Conservation (phyloP, 352 stramenopile genomes). For the Peronospora destructor region DNA sequence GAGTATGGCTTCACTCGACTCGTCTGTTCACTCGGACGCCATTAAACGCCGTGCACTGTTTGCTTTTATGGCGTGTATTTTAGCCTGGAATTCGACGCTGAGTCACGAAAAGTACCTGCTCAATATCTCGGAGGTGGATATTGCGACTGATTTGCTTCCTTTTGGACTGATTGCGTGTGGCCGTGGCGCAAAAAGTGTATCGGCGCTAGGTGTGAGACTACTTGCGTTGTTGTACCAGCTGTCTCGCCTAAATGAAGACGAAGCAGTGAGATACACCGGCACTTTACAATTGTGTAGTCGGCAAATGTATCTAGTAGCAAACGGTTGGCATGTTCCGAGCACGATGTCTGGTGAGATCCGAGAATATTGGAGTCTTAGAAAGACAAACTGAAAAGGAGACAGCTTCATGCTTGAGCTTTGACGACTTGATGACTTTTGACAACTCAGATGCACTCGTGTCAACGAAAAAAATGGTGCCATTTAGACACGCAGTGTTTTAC, state of each 20-base stretch:
- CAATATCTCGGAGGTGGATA: neutral
- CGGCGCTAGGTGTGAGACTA: constrained; percentile 21
- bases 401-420: neutral
- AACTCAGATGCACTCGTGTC: no score
- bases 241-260: neutral
- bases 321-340: constrained; percentile 15
- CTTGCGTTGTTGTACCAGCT: constrained; percentile 14
- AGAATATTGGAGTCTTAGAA: constrained; percentile 25
- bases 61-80: constrained; percentile 14
- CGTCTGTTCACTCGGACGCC: constrained; percentile 3
- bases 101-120: constrained; percentile 24
- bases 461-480: no score
- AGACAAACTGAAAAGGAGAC: constrained; percentile 2
- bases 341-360: constrained; percentile 12
- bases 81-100: constrained; percentile 20
- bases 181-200: constrained; percentile 12
- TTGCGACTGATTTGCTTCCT: constrained; percentile 14
- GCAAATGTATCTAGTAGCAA: constrained; percentile 22
- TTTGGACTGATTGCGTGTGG: constrained; percentile 23
- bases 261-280: constrained; percentile 9
- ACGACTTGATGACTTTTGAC: no score
- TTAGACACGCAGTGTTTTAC: no score
- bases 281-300: constrained; percentile 14
- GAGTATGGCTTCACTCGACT: constrained; percentile 11
- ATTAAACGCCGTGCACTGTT: constrained; percentile 26